These are phyloP conservation scores for Hymenoscyphus albidus DNA, from an alignment of 2,329 filamentous ascomycete genomes.

Conservation along the genomic window DNA sequence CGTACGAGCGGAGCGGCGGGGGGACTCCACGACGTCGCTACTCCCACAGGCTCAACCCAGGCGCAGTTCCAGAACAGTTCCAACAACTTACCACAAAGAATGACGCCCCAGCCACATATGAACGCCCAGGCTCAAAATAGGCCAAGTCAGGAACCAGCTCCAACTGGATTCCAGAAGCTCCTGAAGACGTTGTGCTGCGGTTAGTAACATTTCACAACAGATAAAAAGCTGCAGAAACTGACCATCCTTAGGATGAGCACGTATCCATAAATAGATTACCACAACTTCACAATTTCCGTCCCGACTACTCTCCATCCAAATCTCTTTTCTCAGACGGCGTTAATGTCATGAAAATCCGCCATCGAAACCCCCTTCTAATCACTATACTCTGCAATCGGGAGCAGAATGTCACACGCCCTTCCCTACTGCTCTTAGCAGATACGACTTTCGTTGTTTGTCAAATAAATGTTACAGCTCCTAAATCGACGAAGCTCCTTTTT, in stretches of 20 bases:
- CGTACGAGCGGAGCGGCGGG: conserved; percentile 68
- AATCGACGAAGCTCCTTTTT: not conserved
- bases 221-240: conserved; percentile 8
- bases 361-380: conserved; percentile 28
- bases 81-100: conserved; percentile 71
- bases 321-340: conserved; percentile 22
- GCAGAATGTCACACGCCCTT: conserved; percentile 24
- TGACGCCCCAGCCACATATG: conserved; percentile 58
- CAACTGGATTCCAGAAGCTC: conserved; percentile 83
- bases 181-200: conserved; percentile 92
- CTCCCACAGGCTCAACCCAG: conserved; percentile 85
- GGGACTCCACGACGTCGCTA: conserved; percentile 71
- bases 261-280: conserved; percentile 15
- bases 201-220: conserved; percentile 40
- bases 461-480: conserved; percentile 19
- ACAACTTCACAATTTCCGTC: conserved; percentile 11
- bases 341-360: conserved; percentile 25
- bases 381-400: conserved; percentile 21
- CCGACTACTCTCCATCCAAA: not conserved
- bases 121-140: conserved; percentile 53
- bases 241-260: conserved; percentile 32
- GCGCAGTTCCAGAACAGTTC: conserved; percentile 96
- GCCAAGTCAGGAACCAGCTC: conserved; percentile 65
- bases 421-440: conserved; percentile 27
- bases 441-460: conserved; percentile 32